A percentile compares a stretch with the other conserved stretches of the same genome.
Conservation (phyloP, 371 early-diverging fungal genomes). For the Capniomyces stellatus region DNA sequence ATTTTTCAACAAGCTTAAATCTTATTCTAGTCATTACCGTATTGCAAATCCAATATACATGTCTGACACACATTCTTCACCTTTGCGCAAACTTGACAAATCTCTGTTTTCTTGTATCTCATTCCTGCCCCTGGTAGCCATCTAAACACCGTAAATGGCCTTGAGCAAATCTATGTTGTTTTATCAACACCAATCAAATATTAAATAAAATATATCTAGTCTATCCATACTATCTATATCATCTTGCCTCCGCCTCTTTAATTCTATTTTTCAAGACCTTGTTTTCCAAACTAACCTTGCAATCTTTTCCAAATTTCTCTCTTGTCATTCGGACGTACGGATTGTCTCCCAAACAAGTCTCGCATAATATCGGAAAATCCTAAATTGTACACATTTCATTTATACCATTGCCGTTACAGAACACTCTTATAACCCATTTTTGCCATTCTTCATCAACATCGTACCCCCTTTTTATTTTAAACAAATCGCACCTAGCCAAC, state of each 20-base stretch:
- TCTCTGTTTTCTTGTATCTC: slow-evolving; percentile 93
- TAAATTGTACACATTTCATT: not conserved
- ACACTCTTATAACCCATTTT: too few species aligned
- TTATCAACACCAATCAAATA: too few species aligned
- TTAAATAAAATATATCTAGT: too few species aligned
- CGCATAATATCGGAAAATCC: slow-evolving; percentile 66
- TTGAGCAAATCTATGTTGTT: slow-evolving; percentile 49
- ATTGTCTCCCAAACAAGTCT: slow-evolving; percentile 91
- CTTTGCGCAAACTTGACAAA: slow-evolving; percentile 92
- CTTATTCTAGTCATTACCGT: slow-evolving; percentile 33
- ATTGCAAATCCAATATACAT: slow-evolving; percentile 87
- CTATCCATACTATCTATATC: too few species aligned
- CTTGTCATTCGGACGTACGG: slow-evolving; percentile 95
- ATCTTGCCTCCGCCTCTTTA: too few species aligned
- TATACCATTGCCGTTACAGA: too few species aligned
- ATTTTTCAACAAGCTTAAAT: too few species aligned
- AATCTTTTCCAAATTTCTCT: slow-evolving; percentile 70
- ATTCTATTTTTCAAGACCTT: not conserved
- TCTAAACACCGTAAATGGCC: slow-evolving; percentile 92
- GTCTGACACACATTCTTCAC: slow-evolving; percentile 96
- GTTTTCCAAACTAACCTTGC: slow-evolving; percentile 32
- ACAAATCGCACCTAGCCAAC: too few species aligned
- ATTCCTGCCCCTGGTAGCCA: slow-evolving; percentile 90
- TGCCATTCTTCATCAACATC: too few species aligned
- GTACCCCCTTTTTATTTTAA: too few species aligned